Evolutionary conservation across 2,329 filamentous ascomycete genomes (phyloP), one percentile per base, ranked within the genome.

Genomic region (Colletotrichum sp.): DNA sequence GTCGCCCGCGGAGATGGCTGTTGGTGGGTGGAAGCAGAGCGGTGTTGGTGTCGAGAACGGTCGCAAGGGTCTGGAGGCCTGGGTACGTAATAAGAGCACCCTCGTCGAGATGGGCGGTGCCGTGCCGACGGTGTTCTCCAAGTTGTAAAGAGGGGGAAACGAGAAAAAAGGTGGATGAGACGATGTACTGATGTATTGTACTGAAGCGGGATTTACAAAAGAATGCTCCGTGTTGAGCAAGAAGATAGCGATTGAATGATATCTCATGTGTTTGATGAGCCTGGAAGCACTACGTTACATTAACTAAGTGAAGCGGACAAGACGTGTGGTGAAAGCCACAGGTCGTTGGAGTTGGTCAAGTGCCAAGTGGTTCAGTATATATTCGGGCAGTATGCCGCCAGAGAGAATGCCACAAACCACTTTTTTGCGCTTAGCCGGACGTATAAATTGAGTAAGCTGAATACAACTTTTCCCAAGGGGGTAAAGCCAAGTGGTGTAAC

Each of bases 11-110:
- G 95, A 98, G 87, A 98, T 98, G 96, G 94, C 94, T 4, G 95
- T 98, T 0, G 95, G 95, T 12, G 95, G 95, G 0, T 98, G 95
- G 96, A 98, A 98, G 88, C 90, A 94, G 89, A 98, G 95, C 82
- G 96, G 96, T 38, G 86, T 98, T 12, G 95, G 95, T 0, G 93
- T 98, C 3, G 95, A 98, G 88, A 98, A 98, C 83, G 96, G 95
- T 5, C 88, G 92, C 74, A 92, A 90, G 80, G 95, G 95, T 0
- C 89, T 98, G 70, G 93, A 94, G 84, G 93, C 94, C 5, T 98
- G 96, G 93, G 90, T 96, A 68, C 89, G 92, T 85, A 97, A 96
- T 80, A 98, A 97, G 89, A 98, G 95, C 84, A 98, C 95, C 3
- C 85, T 98, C 34, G 93, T 98, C 4, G 95, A 98, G 83, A 94